Conservation (phyloP, 2,329 filamentous ascomycete genomes). For the Fusarium camptoceras region DNA sequence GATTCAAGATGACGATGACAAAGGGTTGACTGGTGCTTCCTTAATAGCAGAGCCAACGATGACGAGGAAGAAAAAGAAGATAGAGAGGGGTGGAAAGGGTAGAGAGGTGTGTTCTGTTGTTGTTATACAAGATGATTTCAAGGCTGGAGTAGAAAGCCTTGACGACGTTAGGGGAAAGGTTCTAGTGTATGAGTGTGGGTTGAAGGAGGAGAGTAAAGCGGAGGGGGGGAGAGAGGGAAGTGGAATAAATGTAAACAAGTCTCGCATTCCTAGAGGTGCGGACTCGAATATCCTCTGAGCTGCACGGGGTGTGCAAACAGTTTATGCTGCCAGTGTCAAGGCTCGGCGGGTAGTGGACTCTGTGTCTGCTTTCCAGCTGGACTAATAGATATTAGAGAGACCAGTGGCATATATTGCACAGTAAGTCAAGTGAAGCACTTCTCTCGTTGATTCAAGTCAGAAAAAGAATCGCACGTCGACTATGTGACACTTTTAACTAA, state of each 20-base stretch:
- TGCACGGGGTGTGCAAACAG: neutral
- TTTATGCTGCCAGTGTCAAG: constrained; percentile 11
- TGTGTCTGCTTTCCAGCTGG: neutral
- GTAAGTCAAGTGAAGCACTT: neutral
- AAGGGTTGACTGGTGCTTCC: neutral
- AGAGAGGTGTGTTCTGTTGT: neutral
- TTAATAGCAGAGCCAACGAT: neutral
- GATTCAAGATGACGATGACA: neutral
- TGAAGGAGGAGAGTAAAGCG: neutral
- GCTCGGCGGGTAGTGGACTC: neutral
- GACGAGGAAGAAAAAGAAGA: neutral
- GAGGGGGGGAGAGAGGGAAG: neutral
- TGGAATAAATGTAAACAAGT: neutral
- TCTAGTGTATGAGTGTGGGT: neutral
- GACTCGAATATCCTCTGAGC: neutral
- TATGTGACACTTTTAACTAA: neutral
- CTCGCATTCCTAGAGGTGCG: neutral
- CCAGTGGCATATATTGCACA: neutral
- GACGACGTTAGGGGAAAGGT: neutral
- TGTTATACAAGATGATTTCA: neutral
- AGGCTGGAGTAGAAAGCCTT: neutral
- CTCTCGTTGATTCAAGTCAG: too few species aligned
- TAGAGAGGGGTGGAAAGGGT: neutral
- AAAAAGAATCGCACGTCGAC: neutral
- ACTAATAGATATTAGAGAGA: neutral